Base-by-base conservation (phyloP, 2,329 filamentous ascomycete species). In the Raffaelea albimanens region DNA sequence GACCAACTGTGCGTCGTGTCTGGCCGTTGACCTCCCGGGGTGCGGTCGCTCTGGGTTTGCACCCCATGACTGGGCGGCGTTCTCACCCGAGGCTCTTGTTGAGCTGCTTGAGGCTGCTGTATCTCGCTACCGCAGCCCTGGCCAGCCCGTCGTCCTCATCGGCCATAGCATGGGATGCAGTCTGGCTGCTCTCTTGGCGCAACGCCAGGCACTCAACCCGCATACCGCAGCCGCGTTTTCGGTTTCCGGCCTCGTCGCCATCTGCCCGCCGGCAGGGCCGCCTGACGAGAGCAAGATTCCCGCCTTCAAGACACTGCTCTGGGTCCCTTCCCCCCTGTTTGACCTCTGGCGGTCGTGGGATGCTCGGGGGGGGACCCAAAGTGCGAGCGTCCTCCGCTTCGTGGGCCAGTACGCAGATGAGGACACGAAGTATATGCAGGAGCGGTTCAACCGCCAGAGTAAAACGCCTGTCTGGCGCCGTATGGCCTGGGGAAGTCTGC, bases 111-210 rank as follows among this genome's bases (percentile, higher is more conserved):
- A 82, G 48, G 74, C 71, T 1, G 78, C 88, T 29, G 89, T 97
- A 50, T 76, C 87, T 36, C 74, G 81, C 41, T 78, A 91, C 58
- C 78, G 84, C 38, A 80, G 86, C 54, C 75, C 73, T 40, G 71
- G 78, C 33, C 89, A 95, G 62, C 77, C 80, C 3, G 76, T 95
- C 14, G 75, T 96, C 19, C 64, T 96, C 25, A 78, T 97, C 50
- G 88, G 83, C 2, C 93, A 98, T 60, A 95, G 88, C 61, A 85
- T 96, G 78, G 93, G 93, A 7, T 89, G 85, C 50, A 85, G 85
- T 3, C 69, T 96, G 19, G 80, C 83, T 5, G 82, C 86, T 22
- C 68, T 83, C 16, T 69, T 97, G 45, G 83, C 87, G 10, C 73
- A 53, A 55, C 67, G 52, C 50, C 49, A 69, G 63, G 56, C 60